Base-by-base conservation (phyloP, 768 basidiomycete species). In the Suillus weaverae region DNA sequence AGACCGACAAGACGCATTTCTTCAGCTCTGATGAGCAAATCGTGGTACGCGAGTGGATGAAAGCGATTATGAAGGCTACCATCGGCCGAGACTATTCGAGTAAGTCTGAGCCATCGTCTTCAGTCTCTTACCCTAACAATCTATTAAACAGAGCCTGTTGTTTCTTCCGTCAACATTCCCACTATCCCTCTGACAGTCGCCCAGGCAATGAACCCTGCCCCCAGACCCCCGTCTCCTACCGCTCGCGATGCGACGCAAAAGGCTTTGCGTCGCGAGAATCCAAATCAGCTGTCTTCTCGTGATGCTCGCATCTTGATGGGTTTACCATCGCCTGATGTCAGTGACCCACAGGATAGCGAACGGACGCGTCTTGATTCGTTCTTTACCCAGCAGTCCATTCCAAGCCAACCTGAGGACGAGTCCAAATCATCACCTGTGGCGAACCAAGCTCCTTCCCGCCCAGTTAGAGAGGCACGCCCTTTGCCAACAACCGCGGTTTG, bases 31-130 rank as follows among this genome's bases (percentile, higher is more conserved):
- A 95, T 30, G 95, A 98, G 72, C 93, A 94, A 76, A 71, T 79
- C 1, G 78, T 87, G 43, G 84, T 97, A 56, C 87, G 97, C n/a
- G 94, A 94, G 68, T 99, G 97, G 97, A 99, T 99, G 97, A 99
- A 99, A 80, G 94, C 96, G 9, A 87, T 99, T 69, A 98, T 99
- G 94, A 99, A 99, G 75, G 94, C 97, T 3, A 98, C 97, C 14
- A 99, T 99, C 69, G 90, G 87, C 10, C 82, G 97, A 63, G 97
- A 99, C 74, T 98, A 96, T 73, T 85, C 90, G 10, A 91, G 95
- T 96, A 71, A 44, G 90, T 82, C 44, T 62, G 35, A 22, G n/a
- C 33, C 26, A 11, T 16, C 10, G 6, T 62, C 59, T 54, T 48
- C 8, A 13, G 33, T 60, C 36, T 56, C 51, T 48, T 22, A 5